Evolutionary conservation across 2,329 filamentous ascomycete species (phyloP).

Genomic region (Neopestalotiopsis clavispora): DNA sequence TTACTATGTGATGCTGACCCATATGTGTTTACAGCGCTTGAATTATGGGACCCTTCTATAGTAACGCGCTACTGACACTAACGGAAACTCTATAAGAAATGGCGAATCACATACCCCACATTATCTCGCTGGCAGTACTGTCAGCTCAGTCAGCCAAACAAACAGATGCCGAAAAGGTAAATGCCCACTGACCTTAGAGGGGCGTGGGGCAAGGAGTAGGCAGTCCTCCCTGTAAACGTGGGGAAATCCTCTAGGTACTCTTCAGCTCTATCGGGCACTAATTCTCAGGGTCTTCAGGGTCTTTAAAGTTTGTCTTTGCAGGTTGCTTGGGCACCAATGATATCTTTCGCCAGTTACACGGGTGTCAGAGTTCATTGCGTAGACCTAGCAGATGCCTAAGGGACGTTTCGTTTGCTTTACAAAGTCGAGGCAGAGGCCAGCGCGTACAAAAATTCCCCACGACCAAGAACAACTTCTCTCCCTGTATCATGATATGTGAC

Average conservation of each 20-base stretch:
- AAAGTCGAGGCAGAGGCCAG: background rate
- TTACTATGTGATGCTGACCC: too few relatives aligned
- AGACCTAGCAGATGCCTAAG: background rate
- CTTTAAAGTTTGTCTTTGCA: background rate
- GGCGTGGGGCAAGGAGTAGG: background rate
- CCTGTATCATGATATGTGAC: background rate
- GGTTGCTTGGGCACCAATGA: background rate
- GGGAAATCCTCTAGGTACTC: background rate
- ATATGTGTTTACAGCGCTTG: too few relatives aligned
- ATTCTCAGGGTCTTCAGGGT: background rate
- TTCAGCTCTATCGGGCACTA: background rate
- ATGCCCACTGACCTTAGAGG: background rate
- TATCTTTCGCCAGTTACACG: background rate
- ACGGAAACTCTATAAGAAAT: too few relatives aligned
- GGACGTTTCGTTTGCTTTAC: background rate
- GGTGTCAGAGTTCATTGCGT: background rate
- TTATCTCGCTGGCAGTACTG: background rate
- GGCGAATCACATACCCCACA: background rate
- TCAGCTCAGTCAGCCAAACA: constrained; percentile 7
- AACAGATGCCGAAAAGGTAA: background rate
- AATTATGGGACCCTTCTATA: too few relatives aligned
- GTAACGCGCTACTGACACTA: too few relatives aligned
- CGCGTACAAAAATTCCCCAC: background rate
- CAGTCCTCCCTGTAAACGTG: background rate
- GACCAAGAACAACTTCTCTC: background rate